Percentiles rank a stretch among this genome's conserved stretches.
Evolutionary conservation across 768 basidiomycete genomes (phyloP).

Genomic region (Leccinum incarnatum): DNA sequence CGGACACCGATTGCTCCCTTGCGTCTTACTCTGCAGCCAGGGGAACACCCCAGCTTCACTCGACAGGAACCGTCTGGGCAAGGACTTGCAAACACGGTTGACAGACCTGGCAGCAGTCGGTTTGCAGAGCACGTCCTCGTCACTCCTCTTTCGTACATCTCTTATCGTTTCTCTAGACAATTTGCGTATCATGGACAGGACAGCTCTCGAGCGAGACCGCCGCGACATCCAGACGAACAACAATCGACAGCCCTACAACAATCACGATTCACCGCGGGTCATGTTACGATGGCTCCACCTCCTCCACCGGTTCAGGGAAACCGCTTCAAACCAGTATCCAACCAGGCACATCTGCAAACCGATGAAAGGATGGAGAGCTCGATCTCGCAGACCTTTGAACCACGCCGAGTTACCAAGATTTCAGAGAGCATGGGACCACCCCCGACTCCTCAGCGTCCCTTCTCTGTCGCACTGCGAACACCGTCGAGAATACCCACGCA

Average conservation of each 20-base stretch:
- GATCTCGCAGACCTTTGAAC: conserved; percentile 8
- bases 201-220: conserved; percentile 39
- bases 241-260: conserved; percentile 37
- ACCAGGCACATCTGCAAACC: conserved; percentile 10
- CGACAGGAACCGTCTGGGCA: conserved; percentile 24
- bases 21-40: conserved; percentile 64
- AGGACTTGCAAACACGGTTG: conserved; percentile 13
- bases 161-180: conserved; percentile 45
- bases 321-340: conserved; percentile 25
- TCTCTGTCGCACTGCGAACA: conserved; percentile 24
- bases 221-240: conserved; percentile 43
- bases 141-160: conserved; percentile 6
- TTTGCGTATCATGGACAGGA: conserved; percentile 61
- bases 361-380: conserved; percentile 13
- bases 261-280: conserved; percentile 32
- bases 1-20: conserved; percentile 56
- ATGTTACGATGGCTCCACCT: conserved; percentile 32
- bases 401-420: conserved; percentile 25
- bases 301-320: conserved; percentile 22
- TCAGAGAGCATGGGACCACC: conserved; percentile 49
- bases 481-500: conserved; percentile 25
- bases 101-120: conserved; percentile 49
- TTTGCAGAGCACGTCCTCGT: conserved; percentile 44
- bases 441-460: conserved; percentile 43
- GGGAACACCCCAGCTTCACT: conserved; percentile 43